Conservation (phyloP, 495 filamentous ascomycete genomes). For the Haplographium delicatum region DNA sequence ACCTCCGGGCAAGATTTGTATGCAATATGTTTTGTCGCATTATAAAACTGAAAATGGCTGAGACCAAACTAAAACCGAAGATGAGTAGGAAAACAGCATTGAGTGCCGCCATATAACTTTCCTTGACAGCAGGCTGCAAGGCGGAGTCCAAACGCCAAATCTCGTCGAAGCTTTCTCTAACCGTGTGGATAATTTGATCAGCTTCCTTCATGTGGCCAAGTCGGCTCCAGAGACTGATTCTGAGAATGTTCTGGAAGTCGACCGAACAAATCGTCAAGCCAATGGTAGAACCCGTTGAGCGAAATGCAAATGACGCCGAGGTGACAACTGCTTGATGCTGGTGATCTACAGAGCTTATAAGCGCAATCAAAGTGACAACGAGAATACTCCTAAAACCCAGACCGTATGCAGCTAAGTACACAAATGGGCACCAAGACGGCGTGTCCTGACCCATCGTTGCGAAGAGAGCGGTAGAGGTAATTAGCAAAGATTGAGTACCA, state of each 20-base stretch:
- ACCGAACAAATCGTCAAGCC: background rate
- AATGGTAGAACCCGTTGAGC: conserved; percentile 1
- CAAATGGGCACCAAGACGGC: conserved; percentile 55
- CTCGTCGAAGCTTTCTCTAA: background rate
- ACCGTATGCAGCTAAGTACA: conserved; percentile 64
- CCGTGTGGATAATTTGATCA: background rate
- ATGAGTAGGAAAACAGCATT: background rate
- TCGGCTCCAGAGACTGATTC: background rate
- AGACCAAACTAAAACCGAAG: background rate
- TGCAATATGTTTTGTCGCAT: background rate
- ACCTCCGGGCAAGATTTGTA: background rate
- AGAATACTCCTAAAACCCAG: conserved; percentile 51
- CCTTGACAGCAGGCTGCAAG: background rate
- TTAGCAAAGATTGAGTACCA: conserved; percentile 38
- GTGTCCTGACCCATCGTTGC: conserved; percentile 51
- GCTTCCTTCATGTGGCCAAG: background rate
- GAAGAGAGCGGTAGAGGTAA: conserved; percentile 44
- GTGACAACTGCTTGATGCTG: conserved; percentile 1
- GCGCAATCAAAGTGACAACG: background rate
- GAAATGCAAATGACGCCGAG: background rate
- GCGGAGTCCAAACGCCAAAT: background rate
- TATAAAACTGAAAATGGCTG: background rate
- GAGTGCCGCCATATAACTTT: background rate
- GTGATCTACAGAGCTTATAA: background rate
- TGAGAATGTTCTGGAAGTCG: background rate